Conservation (phyloP, 2,329 filamentous ascomycete genomes). For the Ophiosphaerella herpotricha region DNA sequence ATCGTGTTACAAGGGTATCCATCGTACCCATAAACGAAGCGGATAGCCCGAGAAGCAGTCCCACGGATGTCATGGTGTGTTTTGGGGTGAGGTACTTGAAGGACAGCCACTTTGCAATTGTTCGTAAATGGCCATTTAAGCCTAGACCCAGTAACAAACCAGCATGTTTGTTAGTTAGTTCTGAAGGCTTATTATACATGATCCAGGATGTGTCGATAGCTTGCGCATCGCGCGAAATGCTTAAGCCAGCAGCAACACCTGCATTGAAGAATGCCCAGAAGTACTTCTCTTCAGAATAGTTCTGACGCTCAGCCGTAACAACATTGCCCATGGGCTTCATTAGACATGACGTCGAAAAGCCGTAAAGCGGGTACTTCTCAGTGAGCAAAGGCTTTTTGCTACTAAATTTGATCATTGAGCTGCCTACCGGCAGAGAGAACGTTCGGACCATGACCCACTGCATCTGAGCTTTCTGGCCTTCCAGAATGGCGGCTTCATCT, state of each 20-base stretch:
- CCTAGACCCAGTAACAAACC: constrained; percentile 90
- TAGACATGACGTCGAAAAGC: constrained; percentile 88
- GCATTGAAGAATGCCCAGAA: constrained; percentile 99
- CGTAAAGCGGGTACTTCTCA: constrained; percentile 85
- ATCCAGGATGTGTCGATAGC: constrained; percentile 99
- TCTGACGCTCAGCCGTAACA: constrained; percentile 85
- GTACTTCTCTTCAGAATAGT: constrained; percentile 93
- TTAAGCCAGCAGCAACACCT: constrained; percentile 87
- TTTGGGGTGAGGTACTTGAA: constrained; percentile 99
- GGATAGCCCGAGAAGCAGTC: constrained; percentile 86
- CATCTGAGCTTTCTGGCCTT: constrained; percentile 89
- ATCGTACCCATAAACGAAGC: constrained; percentile 96
- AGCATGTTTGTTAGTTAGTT: constrained; percentile 94
- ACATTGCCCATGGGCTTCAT: constrained; percentile 92
- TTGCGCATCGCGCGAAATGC: constrained; percentile 85
- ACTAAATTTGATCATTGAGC: constrained; percentile 85
- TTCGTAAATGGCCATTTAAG: constrained; percentile 91
- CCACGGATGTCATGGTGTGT: constrained; percentile 98
- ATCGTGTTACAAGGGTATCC: constrained; percentile 90
- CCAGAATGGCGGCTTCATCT: constrained; percentile 84
- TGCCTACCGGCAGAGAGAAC: constrained; percentile 83
- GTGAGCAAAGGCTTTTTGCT: constrained; percentile 87
- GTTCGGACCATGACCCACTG: constrained; percentile 86
- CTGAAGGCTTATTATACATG: constrained; percentile 92
- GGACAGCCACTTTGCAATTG: constrained; percentile 94